Base-by-base conservation (phyloP, 1,139 yeast genomes). In the Kodamaea arcana region DNA sequence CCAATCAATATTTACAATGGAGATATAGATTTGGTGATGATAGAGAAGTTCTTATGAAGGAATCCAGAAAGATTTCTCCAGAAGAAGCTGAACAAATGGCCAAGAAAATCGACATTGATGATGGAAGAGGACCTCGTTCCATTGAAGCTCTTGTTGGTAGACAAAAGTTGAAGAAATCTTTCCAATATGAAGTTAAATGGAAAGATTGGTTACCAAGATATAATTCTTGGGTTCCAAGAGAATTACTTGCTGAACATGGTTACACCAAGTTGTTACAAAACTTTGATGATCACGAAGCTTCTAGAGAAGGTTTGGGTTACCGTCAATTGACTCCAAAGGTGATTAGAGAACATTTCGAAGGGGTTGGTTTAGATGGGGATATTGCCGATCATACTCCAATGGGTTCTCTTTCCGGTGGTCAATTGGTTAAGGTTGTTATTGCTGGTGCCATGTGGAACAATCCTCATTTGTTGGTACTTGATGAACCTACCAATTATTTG, bases 371-470 rank as follows among this genome's bases (percentile, higher is more conserved):
- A 47, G 98, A 92, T 56, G 94, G 97, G 50, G 98, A 92, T 54
- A 90, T 92, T 65, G 97, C 97, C 26, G 96, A 92, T 60, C 97
- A 92, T 61, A 92, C 97, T 15, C 96, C 96, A 34, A 72, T 92
- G 77, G 97, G 97, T 15, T 87, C 96, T 9, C 72, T 92, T 44
- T 88, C 97, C 27, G 98, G 98, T 57, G 98, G 98, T 50, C 98
- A 92, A 70, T 75, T 90, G 58, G 98, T 92, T 44, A 92, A 92
- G 67, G 97, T 92, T 44, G 98, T 92, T 43, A 90, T 92, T 70
- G 98, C 98, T 13, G 97, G 97, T 64, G 97, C 97, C 46, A 92
- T 92, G 94, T 92, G 98, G 98, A 90, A 92, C 66, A 92, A 92
- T 58, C 98, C 98, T n/a, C 98, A 92, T 65, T 76, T 92, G 65